phyloP scores from a whole-genome alignment of 1,284 basidiomycete species.

The Vanrija sp. region DNA sequence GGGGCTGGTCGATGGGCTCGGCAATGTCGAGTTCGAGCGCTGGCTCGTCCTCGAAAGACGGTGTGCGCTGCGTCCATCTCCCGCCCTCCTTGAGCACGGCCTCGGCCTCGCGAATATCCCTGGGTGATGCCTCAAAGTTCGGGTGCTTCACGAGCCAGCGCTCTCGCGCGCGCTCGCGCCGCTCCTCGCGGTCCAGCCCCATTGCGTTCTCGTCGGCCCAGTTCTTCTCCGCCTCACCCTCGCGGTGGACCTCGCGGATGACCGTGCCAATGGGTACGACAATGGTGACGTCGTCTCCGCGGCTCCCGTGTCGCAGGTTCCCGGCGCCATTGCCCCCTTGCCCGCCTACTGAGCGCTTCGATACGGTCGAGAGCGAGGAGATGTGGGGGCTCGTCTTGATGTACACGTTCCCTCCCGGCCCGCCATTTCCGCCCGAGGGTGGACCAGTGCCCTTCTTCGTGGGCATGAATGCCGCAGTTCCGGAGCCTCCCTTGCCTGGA shows the following conservation, averaged over 20 bases:
- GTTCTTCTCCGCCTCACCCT: constrained; percentile 56
- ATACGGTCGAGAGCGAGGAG: constrained; percentile 69
- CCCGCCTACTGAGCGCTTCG: constrained; percentile 63
- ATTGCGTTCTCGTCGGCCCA: constrained; percentile 47
- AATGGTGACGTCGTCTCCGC: constrained; percentile 67
- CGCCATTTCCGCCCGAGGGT: constrained; percentile 85
- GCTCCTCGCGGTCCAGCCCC: constrained; percentile 19
- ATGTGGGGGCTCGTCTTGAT: constrained; percentile 69
- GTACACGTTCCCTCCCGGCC: constrained; percentile 79
- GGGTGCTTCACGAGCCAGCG: constrained; percentile 78
- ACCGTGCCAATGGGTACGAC: constrained; percentile 84
- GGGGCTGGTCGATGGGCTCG: constrained; percentile 53
- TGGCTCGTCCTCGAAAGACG: constrained; percentile 43
- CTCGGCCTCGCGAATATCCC: constrained; percentile 69
- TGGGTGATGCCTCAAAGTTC: constrained; percentile 57
- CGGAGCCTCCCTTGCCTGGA: constrained; percentile 73
- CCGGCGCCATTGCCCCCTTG: constrained; percentile 71
- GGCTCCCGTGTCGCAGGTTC: constrained; percentile 75
- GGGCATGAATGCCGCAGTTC: constrained; percentile 78
- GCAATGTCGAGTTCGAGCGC: constrained; percentile 63
- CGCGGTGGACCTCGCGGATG: constrained; percentile 65
- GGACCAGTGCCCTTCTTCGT: constrained; percentile 68
- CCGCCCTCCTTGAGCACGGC: constrained; percentile 61
- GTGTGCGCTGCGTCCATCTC: constrained; percentile 43
- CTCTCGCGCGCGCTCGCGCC: constrained; percentile 55